phyloP scores from a whole-genome alignment of 495 filamentous ascomycete species.

The Daldinia decipiens region DNA sequence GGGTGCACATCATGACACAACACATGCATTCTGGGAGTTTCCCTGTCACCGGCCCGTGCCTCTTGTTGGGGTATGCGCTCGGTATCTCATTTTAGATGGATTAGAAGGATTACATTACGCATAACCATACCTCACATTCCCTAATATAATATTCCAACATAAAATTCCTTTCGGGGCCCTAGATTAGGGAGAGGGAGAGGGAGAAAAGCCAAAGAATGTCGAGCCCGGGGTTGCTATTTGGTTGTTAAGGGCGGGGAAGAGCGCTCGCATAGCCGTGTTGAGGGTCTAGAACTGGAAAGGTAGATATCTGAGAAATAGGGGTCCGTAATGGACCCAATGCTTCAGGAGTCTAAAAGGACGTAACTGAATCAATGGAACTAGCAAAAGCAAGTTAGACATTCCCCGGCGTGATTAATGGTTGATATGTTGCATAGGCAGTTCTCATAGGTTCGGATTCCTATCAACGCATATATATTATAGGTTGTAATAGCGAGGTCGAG shows the following conservation, averaged over 20 bases:
- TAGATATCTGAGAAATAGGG: slow-evolving; percentile 23
- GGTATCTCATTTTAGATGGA: slow-evolving; percentile 44
- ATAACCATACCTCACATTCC: slow-evolving; percentile 38
- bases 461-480: too few species aligned
- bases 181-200: slow-evolving; percentile 1
- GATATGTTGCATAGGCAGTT: too few species aligned
- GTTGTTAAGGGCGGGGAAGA: slow-evolving; percentile 5
- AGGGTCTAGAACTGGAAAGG: slow-evolving; percentile 7
- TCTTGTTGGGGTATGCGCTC: slow-evolving; percentile 25
- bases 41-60: slow-evolving; percentile 26
- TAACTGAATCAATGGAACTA: slow-evolving; percentile 32
- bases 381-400: slow-evolving; percentile 2
- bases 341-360: slow-evolving; percentile 18
- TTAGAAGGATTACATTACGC: slow-evolving; percentile 41
- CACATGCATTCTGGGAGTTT: slow-evolving; percentile 45
- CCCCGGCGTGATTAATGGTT: background rate
- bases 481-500: too few species aligned
- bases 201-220: slow-evolving; percentile 23
- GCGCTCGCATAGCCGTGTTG: slow-evolving; percentile 13
- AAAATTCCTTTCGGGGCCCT: slow-evolving; percentile 17
- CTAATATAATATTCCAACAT: slow-evolving; percentile 46
- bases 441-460: too few species aligned
- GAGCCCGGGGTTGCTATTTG: slow-evolving; percentile 8
- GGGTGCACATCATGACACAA: slow-evolving; percentile 43
- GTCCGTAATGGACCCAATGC: slow-evolving; percentile 13